Evolutionary conservation across 805 yeast species (phyloP).

Genomic region (Metschnikowia lunata): DNA sequence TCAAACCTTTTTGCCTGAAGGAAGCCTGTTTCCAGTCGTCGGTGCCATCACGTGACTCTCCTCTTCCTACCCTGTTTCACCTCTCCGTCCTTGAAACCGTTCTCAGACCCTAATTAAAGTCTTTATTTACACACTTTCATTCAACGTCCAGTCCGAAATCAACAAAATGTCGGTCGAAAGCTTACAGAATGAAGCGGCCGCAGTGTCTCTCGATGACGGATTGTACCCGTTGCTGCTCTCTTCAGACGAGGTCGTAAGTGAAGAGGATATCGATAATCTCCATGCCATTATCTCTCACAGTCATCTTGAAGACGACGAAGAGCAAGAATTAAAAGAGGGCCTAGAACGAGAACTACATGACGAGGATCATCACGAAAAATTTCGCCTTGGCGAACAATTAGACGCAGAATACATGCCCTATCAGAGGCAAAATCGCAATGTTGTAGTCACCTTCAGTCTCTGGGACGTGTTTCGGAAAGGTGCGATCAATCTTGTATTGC

Average conservation of each 20-base stretch:
- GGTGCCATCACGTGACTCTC: no score
- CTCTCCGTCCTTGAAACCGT: no score
- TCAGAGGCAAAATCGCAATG: slow-evolving; percentile 1
- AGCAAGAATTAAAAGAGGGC: not conserved
- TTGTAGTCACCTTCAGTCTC: slow-evolving; percentile 19
- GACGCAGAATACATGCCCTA: slow-evolving; percentile 7
- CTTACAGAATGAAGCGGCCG: no score
- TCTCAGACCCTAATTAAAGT: no score
- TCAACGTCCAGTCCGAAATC: no score
- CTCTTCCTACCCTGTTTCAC: no score
- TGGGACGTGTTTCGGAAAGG: slow-evolving; percentile 45
- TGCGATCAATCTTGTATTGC: slow-evolving; percentile 73
- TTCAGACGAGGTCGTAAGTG: slow-evolving; percentile 28
- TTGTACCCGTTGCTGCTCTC: slow-evolving; percentile 17
- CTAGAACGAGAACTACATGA: slow-evolving; percentile 2
- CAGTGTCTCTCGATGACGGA: no score
- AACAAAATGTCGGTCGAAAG: no score
- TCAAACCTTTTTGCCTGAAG: no score
- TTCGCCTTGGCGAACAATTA: not conserved
- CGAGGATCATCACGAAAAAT: not conserved
- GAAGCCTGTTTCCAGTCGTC: no score
- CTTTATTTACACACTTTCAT: no score
- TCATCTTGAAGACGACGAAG: slow-evolving; percentile 17
- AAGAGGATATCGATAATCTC: slow-evolving; percentile 25
- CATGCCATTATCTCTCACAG: slow-evolving; percentile 23